A percentile compares a stretch with the other conserved stretches of the same genome.
These are phyloP conservation scores for Cryptococcus sp. DNA, from an alignment of 1,284 basidiomycete species.

Conservation along the genomic window DNA sequence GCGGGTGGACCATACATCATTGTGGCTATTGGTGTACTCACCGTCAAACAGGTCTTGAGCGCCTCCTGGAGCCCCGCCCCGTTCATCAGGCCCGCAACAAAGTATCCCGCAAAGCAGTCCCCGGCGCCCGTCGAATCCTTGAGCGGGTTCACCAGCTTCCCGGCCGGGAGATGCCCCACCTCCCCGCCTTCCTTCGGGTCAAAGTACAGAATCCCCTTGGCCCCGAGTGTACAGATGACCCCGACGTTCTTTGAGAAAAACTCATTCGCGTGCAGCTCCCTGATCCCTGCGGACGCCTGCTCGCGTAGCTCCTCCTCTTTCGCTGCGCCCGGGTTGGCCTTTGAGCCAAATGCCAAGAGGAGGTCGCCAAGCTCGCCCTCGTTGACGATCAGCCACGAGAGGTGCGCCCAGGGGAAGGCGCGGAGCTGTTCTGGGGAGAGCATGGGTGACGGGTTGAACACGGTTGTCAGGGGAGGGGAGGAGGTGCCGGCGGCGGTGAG, in stretches of 20 bases:
- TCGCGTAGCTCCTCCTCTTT: constrained; percentile 5
- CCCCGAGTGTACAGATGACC: constrained; percentile 43
- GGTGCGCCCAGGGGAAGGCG: constrained; percentile 51
- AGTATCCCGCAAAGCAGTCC: constrained; percentile 50
- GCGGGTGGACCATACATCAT: neutral
- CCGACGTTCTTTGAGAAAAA: constrained; percentile 17
- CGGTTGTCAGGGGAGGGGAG: constrained; percentile 32
- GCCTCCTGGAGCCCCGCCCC: constrained; percentile 28
- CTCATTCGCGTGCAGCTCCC: constrained; percentile 16
- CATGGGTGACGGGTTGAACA: constrained; percentile 61
- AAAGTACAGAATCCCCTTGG: constrained; percentile 40
- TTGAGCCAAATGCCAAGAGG: constrained; percentile 19
- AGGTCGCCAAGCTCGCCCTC: constrained; percentile 52
- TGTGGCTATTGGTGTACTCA: constrained; percentile 13
- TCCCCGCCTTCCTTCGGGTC: constrained; percentile 2
- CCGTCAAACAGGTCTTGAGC: constrained; percentile 35
- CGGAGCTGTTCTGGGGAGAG: constrained; percentile 47
- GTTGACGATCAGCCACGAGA: constrained; percentile 57
- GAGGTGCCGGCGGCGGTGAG: constrained; percentile 34
- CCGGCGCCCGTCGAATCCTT: constrained; percentile 51
- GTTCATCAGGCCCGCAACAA: constrained; percentile 47
- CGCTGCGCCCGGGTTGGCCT: neutral
- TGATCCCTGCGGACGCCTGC: constrained; percentile 11
- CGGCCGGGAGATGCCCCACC: constrained; percentile 35
- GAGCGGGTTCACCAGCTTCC: constrained; percentile 29